Evolutionary conservation across 495 filamentous ascomycete genomes (phyloP).

Genomic region (Trichocladium uniseriatum): DNA sequence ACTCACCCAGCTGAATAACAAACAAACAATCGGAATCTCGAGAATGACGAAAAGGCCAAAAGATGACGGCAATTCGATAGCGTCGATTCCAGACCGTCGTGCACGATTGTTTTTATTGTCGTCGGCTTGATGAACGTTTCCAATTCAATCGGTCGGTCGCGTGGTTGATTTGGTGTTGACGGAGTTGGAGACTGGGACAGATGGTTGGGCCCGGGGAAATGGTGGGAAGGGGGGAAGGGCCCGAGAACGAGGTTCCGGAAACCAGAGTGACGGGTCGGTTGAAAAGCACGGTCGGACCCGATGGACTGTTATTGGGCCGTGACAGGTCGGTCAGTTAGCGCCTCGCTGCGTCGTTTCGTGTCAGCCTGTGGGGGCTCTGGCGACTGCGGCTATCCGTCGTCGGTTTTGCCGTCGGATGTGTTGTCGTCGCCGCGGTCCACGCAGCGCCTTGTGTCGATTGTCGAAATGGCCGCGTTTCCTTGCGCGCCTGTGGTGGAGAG

Average conservation of each 20-base stretch:
- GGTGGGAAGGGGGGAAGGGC: slow-evolving; percentile 9
- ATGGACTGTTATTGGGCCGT: slow-evolving; percentile 20
- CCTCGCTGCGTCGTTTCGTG: slow-evolving; percentile 16
- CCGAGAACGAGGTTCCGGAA: slow-evolving; percentile 26
- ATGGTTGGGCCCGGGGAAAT: slow-evolving; percentile 1
- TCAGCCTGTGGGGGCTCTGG: not conserved
- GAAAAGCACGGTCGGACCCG: slow-evolving; percentile 19
- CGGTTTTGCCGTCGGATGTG: too few relatives aligned
- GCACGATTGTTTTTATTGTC: too few relatives aligned
- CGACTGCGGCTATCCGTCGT: slow-evolving; percentile 7
- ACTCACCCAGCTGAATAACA: not conserved
- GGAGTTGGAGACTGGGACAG: slow-evolving; percentile 1
- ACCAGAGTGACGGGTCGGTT: slow-evolving; percentile 26
- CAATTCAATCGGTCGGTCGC: too few relatives aligned
- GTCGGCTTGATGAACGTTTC: too few relatives aligned
- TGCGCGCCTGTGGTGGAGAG: not conserved
- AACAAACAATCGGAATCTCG: slow-evolving; percentile 4
- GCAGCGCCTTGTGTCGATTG: too few relatives aligned
- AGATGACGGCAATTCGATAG: too few relatives aligned
- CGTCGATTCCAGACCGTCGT: too few relatives aligned
- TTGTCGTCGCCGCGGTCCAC: too few relatives aligned
- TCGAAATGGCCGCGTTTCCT: not conserved
- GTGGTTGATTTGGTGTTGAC: too few relatives aligned
- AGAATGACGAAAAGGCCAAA: too few relatives aligned
- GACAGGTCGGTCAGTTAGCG: slow-evolving; percentile 6